phyloP scores from a whole-genome alignment of 1,284 basidiomycete species.

The Ganoderma lucidum region DNA sequence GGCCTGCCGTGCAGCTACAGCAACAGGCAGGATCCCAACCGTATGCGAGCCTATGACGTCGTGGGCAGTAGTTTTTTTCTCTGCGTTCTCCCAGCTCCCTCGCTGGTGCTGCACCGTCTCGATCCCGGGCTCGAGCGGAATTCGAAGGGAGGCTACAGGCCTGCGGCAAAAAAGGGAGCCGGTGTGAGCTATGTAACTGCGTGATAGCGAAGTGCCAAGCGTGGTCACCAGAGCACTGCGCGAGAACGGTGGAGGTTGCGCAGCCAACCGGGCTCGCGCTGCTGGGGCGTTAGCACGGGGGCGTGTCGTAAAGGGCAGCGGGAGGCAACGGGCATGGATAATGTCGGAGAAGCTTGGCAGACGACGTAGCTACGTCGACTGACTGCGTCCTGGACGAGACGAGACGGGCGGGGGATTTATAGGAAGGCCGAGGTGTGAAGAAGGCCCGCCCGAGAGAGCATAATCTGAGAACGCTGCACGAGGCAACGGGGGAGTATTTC shows the following conservation, averaged over 20 bases:
- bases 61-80: not conserved
- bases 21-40: constrained; percentile 10
- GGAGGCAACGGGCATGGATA: constrained; percentile 5
- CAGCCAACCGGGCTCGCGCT: constrained; percentile 5
- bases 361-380: not conserved
- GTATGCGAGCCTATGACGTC: constrained; percentile 4
- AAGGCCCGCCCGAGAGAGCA: not conserved
- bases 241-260: constrained; percentile 4
- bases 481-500: not conserved
- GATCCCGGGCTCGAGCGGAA: constrained; percentile 5
- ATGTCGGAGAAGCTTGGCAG: constrained; percentile 10
- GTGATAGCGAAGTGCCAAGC: not conserved
- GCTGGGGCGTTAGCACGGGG: constrained; percentile 3
- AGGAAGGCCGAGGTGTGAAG: constrained; percentile 15
- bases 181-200: not conserved
- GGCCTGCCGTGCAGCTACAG: not conserved
- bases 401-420: constrained; percentile 12
- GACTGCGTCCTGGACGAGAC: not conserved
- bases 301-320: constrained; percentile 4
- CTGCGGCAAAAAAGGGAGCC: constrained; percentile 7
- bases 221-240: constrained; percentile 10
- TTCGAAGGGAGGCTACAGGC: not conserved
- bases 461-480: constrained; percentile 3
- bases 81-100: not conserved
- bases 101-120: constrained; percentile 8